Evolutionary conservation across 192 early-diverging fungal genomes (phyloP).

Genomic region (Linnemannia zychae): DNA sequence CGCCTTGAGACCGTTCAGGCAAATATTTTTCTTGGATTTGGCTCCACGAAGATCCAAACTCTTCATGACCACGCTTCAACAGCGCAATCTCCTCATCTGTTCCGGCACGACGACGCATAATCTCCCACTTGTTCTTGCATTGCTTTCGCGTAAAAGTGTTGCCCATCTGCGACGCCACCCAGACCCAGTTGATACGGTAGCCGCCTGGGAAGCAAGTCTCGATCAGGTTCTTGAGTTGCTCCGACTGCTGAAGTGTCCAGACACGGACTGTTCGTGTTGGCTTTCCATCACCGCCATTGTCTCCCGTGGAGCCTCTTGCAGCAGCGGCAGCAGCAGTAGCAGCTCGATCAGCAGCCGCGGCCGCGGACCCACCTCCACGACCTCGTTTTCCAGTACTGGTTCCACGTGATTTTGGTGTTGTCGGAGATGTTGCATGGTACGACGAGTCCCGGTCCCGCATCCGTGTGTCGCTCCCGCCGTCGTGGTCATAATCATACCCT

Average conservation of each 20-base stretch:
- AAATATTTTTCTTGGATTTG: conserved; percentile 56
- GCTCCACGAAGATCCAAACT: conserved; percentile 47
- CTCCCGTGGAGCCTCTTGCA: neutral
- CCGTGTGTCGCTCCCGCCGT: neutral
- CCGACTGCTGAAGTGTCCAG: conserved; percentile 48
- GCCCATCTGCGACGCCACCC: conserved; percentile 56
- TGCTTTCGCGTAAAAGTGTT: conserved; percentile 55
- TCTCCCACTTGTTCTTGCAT: conserved; percentile 58
- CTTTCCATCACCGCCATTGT: conserved; percentile 17
- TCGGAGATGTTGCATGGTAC: conserved; percentile 9
- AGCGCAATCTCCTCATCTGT: conserved; percentile 40
- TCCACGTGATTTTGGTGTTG: conserved; percentile 10
- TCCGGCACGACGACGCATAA: conserved; percentile 48
- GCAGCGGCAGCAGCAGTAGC: conserved; percentile 1
- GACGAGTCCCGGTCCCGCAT: conserved; percentile 3
- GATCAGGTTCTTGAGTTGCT: conserved; percentile 53
- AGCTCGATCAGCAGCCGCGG: neutral
- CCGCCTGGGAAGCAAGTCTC: conserved; percentile 53
- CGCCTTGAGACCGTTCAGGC: conserved; percentile 46
- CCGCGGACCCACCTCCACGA: neutral
- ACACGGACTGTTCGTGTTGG: conserved; percentile 47
- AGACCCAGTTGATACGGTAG: conserved; percentile 56
- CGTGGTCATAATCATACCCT: neutral
- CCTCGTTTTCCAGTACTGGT: neutral
- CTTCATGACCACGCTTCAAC: conserved; percentile 35